These are phyloP conservation scores for Fusarium sp. DNA, from an alignment of 2,329 filamentous ascomycete genomes.

Conservation along the genomic window DNA sequence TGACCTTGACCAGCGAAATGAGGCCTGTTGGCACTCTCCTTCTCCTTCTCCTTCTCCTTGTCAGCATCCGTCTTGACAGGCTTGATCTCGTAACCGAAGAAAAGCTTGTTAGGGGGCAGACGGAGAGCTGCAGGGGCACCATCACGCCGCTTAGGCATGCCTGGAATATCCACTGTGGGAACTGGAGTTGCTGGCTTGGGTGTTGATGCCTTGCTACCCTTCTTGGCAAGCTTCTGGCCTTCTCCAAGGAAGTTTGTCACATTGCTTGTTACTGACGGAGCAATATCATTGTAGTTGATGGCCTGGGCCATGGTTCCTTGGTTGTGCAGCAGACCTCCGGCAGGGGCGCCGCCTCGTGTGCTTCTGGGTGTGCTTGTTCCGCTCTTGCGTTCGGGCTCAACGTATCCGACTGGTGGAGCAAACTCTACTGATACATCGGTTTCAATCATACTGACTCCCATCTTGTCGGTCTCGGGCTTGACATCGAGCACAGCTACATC, in stretches of 20 bases:
- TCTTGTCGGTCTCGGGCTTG: constrained; percentile 84
- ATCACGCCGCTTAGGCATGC: constrained; percentile 58
- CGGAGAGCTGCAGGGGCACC: constrained; percentile 90
- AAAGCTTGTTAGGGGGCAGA: constrained; percentile 87
- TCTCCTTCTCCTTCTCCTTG: constrained; percentile 73
- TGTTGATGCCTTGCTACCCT: constrained; percentile 71
- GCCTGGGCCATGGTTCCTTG: constrained; percentile 96
- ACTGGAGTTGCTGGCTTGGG: constrained; percentile 80
- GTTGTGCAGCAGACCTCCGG: constrained; percentile 80
- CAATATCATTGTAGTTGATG: constrained; percentile 96
- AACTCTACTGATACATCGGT: constrained; percentile 98
- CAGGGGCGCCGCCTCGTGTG: constrained; percentile 69
- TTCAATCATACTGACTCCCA: constrained; percentile 93
- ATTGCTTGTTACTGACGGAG: constrained; percentile 77
- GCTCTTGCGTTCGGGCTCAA: constrained; percentile 81
- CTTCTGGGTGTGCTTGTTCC: constrained; percentile 90
- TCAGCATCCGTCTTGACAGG: constrained; percentile 84
- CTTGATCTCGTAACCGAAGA: constrained; percentile 95
- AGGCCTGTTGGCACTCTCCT: constrained; percentile 72
- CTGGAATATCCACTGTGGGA: constrained; percentile 48
- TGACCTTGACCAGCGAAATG: constrained; percentile 88
- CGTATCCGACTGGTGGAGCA: constrained; percentile 91
- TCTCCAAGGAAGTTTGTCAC: constrained; percentile 82
- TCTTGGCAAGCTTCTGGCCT: constrained; percentile 89
- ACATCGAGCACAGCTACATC: constrained; percentile 94